Evolutionary conservation across 371 early-diverging fungal species (phyloP).

Genomic region (Mucor saturninus): DNA sequence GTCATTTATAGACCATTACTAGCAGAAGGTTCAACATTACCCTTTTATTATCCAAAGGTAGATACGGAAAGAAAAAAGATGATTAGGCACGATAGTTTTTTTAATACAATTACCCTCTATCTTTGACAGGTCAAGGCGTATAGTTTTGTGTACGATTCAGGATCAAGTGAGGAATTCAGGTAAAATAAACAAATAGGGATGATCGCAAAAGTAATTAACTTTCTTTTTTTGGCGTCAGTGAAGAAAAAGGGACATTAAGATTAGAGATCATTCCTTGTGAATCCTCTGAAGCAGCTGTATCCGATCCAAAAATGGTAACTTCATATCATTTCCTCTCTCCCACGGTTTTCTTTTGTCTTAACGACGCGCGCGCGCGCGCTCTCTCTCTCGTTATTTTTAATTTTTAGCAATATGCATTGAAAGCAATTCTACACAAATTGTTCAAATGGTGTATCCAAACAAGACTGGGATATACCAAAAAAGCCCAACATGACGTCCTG

Average conservation of each 20-base stretch:
- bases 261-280: slow-evolving; percentile 39
- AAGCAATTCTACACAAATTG: slow-evolving; percentile 67
- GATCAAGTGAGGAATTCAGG: slow-evolving; percentile 1
- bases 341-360: no score
- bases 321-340: background rate
- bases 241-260: slow-evolving; percentile 26
- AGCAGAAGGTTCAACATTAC: slow-evolving; percentile 35
- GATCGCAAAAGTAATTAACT: background rate
- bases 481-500: slow-evolving; percentile 71
- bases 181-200: background rate
- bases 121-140: slow-evolving; percentile 45
- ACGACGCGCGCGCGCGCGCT: slow-evolving; percentile 1
- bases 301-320: slow-evolving; percentile 58
- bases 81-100: background rate
- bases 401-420: slow-evolving; percentile 62
- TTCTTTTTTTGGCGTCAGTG: background rate
- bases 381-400: no score
- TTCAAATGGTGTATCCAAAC: slow-evolving; percentile 82
- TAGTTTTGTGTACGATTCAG: slow-evolving; percentile 38
- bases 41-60: slow-evolving; percentile 81
- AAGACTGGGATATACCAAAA: slow-evolving; percentile 76
- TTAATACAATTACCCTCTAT: background rate
- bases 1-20: slow-evolving; percentile 32
- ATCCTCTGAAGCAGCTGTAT: slow-evolving; percentile 12
- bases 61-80: slow-evolving; percentile 9